phyloP scores from a whole-genome alignment of 441 rosid species.

The Flueggea neowawraea region DNA sequence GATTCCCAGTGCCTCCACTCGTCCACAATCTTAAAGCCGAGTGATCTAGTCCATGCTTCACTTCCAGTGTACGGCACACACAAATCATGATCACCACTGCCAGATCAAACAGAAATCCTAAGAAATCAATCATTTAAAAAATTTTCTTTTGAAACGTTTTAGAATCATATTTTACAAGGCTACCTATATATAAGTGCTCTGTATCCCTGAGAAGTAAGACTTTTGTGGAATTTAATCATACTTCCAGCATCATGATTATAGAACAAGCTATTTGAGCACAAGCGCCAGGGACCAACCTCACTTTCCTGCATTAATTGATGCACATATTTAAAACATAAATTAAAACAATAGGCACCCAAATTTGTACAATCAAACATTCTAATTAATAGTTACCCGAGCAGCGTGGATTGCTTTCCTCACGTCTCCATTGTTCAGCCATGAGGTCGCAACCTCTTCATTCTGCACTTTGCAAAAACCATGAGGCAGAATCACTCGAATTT shows the following conservation, averaged over 20 bases:
- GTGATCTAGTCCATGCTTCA: conserved; percentile 89
- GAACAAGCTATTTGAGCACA: conserved; percentile 20
- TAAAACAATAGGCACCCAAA: background rate
- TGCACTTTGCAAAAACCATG: conserved; percentile 6
- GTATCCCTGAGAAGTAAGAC: conserved; percentile 26
- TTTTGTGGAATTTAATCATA: conserved; percentile 33
- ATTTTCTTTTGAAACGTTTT: background rate
- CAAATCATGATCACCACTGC: conserved; percentile 93
- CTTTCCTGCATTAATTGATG: conserved; percentile 5
- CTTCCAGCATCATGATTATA: conserved; percentile 27
- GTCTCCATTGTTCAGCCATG: conserved; percentile 27
- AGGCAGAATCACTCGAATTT: background rate
- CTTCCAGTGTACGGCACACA: conserved; percentile 88
- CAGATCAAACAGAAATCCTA: background rate
- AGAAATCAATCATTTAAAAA: background rate
- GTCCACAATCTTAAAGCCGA: conserved; percentile 68
- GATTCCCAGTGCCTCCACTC: conserved; percentile 83
- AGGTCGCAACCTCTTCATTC: conserved; percentile 32
- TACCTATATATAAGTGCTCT: conserved; percentile 38
- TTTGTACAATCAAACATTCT: background rate
- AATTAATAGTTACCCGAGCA: conserved; percentile 12
- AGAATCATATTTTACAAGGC: background rate
- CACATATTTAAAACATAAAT: background rate
- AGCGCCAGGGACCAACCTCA: conserved; percentile 24
- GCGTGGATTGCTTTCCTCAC: conserved; percentile 35